Evolutionary conservation across 441 rosid species (phyloP).

Genomic region (Eugenia klotzschiana): DNA sequence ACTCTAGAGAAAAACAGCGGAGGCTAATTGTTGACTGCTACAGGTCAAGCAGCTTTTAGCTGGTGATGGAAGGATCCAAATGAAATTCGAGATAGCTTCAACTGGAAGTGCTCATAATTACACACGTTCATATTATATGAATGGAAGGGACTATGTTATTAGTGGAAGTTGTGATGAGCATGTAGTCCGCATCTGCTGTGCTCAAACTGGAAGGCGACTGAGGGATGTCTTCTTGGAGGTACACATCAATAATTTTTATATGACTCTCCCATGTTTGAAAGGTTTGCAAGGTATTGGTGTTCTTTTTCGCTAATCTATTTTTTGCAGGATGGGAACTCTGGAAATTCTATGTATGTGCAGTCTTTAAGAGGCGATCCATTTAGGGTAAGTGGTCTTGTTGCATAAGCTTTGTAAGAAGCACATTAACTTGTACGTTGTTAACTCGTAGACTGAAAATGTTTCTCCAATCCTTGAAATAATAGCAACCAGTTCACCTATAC

Average conservation of each 20-base stretch:
- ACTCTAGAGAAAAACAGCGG: not conserved
- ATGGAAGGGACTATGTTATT: slow-evolving; percentile 41
- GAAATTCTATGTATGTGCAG: slow-evolving; percentile 33
- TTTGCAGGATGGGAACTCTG: slow-evolving; percentile 28
- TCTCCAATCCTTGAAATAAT: not conserved
- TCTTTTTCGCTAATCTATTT: not conserved
- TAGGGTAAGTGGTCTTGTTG: slow-evolving; percentile 24
- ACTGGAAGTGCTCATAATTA: slow-evolving; percentile 39
- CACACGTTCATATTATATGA: slow-evolving; percentile 44
- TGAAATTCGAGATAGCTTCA: slow-evolving; percentile 28
- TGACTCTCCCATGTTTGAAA: not conserved
- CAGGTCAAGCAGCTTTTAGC: slow-evolving; percentile 44
- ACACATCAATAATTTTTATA: not conserved
- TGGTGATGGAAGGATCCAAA: slow-evolving; percentile 37
- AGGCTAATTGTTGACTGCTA: not conserved
- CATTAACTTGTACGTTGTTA: not conserved
- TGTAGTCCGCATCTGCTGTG: slow-evolving; percentile 33
- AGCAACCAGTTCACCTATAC: not conserved
- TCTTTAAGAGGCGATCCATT: slow-evolving; percentile 49
- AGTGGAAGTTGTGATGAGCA: slow-evolving; percentile 50
- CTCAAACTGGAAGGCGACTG: slow-evolving; percentile 43
- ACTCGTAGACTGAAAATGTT: not conserved
- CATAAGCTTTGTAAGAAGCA: not conserved
- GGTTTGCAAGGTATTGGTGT: not conserved
- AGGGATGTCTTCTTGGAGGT: slow-evolving; percentile 44